Evolutionary conservation across 768 basidiomycete genomes (phyloP).

Genomic region (Leccinum disarticulatum): DNA sequence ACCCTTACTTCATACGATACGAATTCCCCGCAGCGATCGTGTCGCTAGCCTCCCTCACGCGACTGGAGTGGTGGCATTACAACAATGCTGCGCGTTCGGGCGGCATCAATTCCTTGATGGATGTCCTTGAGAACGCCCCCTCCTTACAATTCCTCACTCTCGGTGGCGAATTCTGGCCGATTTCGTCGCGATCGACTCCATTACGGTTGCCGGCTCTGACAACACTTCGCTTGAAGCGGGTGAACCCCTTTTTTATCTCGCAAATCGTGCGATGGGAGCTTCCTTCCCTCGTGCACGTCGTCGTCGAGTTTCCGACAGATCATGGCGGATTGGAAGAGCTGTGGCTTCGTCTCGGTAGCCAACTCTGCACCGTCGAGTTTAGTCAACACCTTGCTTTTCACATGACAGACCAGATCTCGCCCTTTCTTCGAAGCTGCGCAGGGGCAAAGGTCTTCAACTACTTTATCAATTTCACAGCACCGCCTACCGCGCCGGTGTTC

Average conservation of each 20-base stretch:
- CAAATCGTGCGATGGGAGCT: conserved; percentile 51
- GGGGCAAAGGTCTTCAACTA: conserved; percentile 54
- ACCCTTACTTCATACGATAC: conserved; percentile 39
- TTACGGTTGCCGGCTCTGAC: conserved; percentile 46
- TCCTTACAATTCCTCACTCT: conserved; percentile 59
- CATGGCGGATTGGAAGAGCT: conserved; percentile 41
- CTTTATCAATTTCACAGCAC: conserved; percentile 48
- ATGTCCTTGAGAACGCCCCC: conserved; percentile 53
- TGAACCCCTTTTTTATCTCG: conserved; percentile 51
- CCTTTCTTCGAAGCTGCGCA: conserved; percentile 47
- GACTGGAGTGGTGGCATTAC: conserved; percentile 71
- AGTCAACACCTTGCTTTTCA: conserved; percentile 57
- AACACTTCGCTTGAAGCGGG: conserved; percentile 51
- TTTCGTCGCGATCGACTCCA: conserved; percentile 18
- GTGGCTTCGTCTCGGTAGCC: conserved; percentile 51
- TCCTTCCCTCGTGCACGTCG: conserved; percentile 50
- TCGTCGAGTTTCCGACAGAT: conserved; percentile 48
- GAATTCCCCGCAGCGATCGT: conserved; percentile 52
- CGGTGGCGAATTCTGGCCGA: conserved; percentile 43
- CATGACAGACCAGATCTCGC: conserved; percentile 45
- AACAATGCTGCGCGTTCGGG: conserved; percentile 56
- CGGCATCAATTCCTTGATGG: conserved; percentile 60
- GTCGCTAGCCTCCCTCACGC: conserved; percentile 49
- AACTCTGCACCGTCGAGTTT: conserved; percentile 55
- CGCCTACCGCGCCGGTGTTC: conserved; percentile 18